These are phyloP conservation scores for Arachis hypogaea DNA, from an alignment of 306 rosid species.

Conservation along the genomic window DNA sequence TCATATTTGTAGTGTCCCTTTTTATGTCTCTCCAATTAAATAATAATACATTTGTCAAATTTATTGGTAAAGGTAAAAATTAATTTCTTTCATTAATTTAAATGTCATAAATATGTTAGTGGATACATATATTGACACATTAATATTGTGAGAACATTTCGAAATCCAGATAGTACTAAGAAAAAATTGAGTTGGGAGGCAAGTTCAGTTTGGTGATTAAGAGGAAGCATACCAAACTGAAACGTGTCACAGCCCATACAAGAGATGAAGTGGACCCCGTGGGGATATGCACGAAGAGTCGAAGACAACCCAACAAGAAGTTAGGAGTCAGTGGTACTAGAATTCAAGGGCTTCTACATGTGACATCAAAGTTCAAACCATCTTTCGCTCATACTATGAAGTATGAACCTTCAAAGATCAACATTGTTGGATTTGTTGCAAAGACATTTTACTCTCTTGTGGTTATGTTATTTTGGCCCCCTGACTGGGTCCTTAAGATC, in stretches of 20 bases:
- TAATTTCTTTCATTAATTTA: too few relatives aligned
- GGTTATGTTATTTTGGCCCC: not conserved
- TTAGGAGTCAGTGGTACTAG: slow-evolving; percentile 29
- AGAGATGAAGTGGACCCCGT: slow-evolving; percentile 34
- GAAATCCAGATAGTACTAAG: not conserved
- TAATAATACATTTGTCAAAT: too few relatives aligned
- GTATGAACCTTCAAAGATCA: slow-evolving; percentile 9
- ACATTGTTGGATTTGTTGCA: slow-evolving; percentile 16
- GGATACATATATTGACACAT: too few relatives aligned
- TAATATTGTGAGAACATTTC: too few relatives aligned
- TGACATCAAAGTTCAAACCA: slow-evolving; percentile 33
- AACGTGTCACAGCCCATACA: not conserved
- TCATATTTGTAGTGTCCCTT: too few relatives aligned
- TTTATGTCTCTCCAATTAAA: too few relatives aligned
- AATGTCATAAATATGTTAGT: too few relatives aligned
- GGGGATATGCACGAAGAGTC: not conserved
- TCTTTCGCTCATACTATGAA: slow-evolving; percentile 1
- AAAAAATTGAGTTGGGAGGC: not conserved
- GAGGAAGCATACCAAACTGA: not conserved
- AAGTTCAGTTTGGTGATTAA: not conserved
- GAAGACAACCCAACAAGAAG: slow-evolving; percentile 28
- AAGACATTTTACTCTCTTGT: slow-evolving; percentile 10
- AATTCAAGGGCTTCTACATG: slow-evolving; percentile 28
- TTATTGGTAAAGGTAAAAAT: too few relatives aligned
- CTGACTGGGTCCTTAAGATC: slow-evolving; percentile 4